Conservation (phyloP, 805 yeast genomes). For the Ogataea siamensis region DNA sequence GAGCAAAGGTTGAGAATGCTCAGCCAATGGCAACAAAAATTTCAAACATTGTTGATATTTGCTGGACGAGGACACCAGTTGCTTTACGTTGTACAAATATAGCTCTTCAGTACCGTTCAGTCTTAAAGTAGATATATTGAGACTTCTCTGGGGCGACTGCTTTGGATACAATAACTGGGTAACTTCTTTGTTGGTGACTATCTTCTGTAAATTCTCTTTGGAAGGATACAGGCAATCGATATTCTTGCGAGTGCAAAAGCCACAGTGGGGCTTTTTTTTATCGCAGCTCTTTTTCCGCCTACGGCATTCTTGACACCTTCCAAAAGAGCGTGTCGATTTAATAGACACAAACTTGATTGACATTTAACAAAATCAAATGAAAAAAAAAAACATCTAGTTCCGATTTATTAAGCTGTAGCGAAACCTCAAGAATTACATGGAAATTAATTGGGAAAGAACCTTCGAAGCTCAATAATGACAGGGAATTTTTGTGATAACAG, state of each 20-base stretch:
- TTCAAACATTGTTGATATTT: slow-evolving; percentile 13
- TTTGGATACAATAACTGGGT: no score
- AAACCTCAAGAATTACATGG: no score
- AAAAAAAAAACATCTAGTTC: no score
- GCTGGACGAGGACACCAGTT: slow-evolving; percentile 8
- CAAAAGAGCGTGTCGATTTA: slow-evolving; percentile 17
- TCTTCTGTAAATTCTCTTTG: neutral
- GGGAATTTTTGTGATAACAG: no score
- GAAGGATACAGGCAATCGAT: slow-evolving; percentile 40
- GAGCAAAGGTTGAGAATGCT: slow-evolving; percentile 9
- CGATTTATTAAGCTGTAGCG: no score
- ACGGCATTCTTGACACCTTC: slow-evolving; percentile 35
- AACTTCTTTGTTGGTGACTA: no score
- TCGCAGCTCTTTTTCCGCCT: slow-evolving; percentile 49
- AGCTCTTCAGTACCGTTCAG: slow-evolving; percentile 11
- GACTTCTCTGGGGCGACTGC: neutral
- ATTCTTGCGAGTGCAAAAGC: slow-evolving; percentile 42
- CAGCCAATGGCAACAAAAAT: slow-evolving; percentile 16
- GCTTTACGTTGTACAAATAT: slow-evolving; percentile 10
- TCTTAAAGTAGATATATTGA: neutral
- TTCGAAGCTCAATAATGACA: no score
- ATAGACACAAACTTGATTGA: slow-evolving; percentile 15
- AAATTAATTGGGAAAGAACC: no score
- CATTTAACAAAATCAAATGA: no score
- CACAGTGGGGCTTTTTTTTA: slow-evolving; percentile 43